Base-by-base conservation (phyloP, 306 rosid genomes). In the Oemleria cerasiformis region DNA sequence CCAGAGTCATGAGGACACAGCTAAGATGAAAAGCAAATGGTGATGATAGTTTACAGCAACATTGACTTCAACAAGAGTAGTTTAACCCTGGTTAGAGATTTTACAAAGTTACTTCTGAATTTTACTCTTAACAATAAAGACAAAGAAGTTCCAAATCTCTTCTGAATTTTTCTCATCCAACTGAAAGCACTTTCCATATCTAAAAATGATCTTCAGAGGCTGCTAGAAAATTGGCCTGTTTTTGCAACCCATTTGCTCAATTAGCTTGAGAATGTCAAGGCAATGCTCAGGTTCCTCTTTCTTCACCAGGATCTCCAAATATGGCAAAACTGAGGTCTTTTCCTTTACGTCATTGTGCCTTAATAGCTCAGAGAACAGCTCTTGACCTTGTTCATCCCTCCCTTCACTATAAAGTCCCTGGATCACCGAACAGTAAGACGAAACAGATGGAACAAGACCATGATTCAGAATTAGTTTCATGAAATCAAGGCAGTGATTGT, bases 211-310 rank as follows among this genome's bases (percentile, higher is more conserved):
- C 58, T 19, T 30, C 36, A 30, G 36, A 19, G 58, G 0, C 23
- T 7, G 41, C 40, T 58, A 58, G 63, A 58, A 25, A 14, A 58
- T 5, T 13, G 63, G 63, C 42, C 41, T 25, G 19, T 30, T 19
- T 58, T 19, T 30, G 63, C 63, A 58, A 30, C 63, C 63, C 63
- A 58, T 30, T 30, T 58, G 41, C 63, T 58, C 63, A 58, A 65
- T 74, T 72, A 47, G 39, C 25, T 65, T 44, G n/a, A 65, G 56
- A 42, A 65, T 42, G 17, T 23, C 55, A 7, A 65, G 70, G 41
- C 70, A 65, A 14, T 23, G 40, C 53, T 45, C 56, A 45, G 70
- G 36, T 45, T 23, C 39, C 70, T 45, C 70, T 44, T 65, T 25
- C 55, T 44, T 43, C 15, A 65, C 20, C 25, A 65, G 20, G 70